These are phyloP conservation scores for Sanghuangporus baumii DNA, from an alignment of 1,284 basidiomycete genomes.

Conservation along the genomic window DNA sequence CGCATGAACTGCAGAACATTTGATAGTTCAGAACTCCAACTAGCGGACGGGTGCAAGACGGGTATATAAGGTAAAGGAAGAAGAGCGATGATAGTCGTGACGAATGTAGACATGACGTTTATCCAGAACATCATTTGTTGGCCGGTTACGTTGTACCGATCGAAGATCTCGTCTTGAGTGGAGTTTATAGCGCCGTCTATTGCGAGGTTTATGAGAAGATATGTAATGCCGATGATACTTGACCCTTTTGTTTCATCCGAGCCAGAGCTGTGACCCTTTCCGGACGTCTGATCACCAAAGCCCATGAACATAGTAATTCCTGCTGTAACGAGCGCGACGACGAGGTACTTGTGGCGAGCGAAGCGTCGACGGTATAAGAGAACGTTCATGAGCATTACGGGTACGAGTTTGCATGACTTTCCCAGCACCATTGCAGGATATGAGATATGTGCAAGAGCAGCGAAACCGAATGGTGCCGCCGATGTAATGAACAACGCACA, in stretches of 20 bases:
- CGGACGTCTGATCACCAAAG: constrained; percentile 57
- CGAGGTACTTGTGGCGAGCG: constrained; percentile 89
- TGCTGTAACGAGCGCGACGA: constrained; percentile 86
- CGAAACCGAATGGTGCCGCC: constrained; percentile 93
- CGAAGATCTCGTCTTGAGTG: constrained; percentile 98
- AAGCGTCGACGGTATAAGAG: constrained; percentile 85
- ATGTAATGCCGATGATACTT: constrained; percentile 60
- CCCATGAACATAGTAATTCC: constrained; percentile 98
- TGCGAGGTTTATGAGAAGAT: constrained; percentile 81
- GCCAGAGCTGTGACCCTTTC: constrained; percentile 35
- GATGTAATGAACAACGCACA: constrained; percentile 86
- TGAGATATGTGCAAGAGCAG: constrained; percentile 90
- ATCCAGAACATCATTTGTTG: constrained; percentile 99
- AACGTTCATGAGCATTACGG: constrained; percentile 95
- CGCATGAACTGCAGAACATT: constrained; percentile 73
- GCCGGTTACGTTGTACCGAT: constrained; percentile 71
- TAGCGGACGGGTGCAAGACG: constrained; percentile 59
- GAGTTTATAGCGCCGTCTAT: constrained; percentile 95
- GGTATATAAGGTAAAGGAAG: constrained; percentile 73
- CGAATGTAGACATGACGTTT: constrained; percentile 74
- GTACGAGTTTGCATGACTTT: constrained; percentile 97
- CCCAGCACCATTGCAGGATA: constrained; percentile 99
- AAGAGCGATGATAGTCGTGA: constrained; percentile 61
- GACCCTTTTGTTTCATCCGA: constrained; percentile 33
- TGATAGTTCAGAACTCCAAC: constrained; percentile 60